Evolutionary conservation across 768 basidiomycete species (phyloP), one percentile per base, ranked within the genome.

Genomic region (Floccularia luteovirens): DNA sequence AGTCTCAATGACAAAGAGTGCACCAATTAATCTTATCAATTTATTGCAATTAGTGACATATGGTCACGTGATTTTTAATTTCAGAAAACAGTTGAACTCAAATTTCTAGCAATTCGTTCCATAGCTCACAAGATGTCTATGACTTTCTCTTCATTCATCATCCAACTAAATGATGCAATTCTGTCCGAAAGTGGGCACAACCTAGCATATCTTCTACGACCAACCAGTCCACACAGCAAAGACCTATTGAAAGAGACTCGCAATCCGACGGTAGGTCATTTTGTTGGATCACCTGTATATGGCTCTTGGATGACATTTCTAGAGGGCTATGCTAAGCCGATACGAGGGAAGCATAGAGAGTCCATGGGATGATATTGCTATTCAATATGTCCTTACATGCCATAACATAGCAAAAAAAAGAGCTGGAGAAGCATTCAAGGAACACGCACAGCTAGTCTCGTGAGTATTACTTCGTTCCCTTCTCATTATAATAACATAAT

Each of bases 331-430:
- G 12, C 54, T 75, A 39, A 59, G 58, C 28, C 52, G 49, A 24
- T 85, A 82, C 50, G 70, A 79, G 50, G 82, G 77, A 7, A 72
- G 70, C 40, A 74, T 90, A 53, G 69, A 75, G 41, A 63, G 59
- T 34, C 90, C 90, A 4, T 92, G 89, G 87, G 87, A 89, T 45
- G 89, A 90, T 38, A 82, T 92, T 49, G 78, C 84, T 5, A 75
- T 90, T 36, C 81, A 86, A 54, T 90, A 90, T 56, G 77, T 90
- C 13, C 61, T 90, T 49, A 79, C 82, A 17, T 80, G 84, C 44
- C 72, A 74, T 22, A 74, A 85, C 57, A 72, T 81, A 27, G 79
- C 78, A 28, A 82, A 77, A 50, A 74, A 77, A 50, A 69, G 80
- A 30, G 70, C 73, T 16, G 69, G 60, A 19, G 85, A 86, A 30